Evolutionary conservation across 2,329 filamentous ascomycete species (phyloP).

Genomic region (Cyphellophora europaea): DNA sequence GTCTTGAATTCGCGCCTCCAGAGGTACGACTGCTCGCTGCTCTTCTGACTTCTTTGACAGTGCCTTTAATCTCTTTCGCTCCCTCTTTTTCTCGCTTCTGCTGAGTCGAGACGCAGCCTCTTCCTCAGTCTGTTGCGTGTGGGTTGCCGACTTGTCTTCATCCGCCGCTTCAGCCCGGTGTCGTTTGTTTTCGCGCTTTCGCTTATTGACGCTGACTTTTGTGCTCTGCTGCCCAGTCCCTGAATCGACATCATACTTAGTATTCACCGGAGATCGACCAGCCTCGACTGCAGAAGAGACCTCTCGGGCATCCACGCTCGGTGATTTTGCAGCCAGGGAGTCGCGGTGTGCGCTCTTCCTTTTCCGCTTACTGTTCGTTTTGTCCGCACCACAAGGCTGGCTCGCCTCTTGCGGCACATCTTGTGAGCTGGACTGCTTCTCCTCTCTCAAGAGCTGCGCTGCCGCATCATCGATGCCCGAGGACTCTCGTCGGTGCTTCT

Average conservation of each 20-base stretch:
- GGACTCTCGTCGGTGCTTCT: conserved; percentile 5
- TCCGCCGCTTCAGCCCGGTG: neutral
- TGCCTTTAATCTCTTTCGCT: neutral
- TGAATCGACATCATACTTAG: too few relatives aligned
- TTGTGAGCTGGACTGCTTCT: neutral
- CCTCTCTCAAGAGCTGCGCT: neutral
- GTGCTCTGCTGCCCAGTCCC: too few relatives aligned
- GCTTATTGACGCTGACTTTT: too few relatives aligned
- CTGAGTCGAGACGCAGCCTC: too few relatives aligned
- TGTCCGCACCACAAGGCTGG: neutral
- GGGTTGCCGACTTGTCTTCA: neutral
- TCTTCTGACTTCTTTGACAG: neutral
- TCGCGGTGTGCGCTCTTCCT: conserved; percentile 12
- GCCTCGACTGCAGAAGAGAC: too few relatives aligned
- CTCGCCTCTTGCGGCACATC: neutral
- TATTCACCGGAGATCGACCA: too few relatives aligned
- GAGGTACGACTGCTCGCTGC: neutral
- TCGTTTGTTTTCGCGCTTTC: too few relatives aligned
- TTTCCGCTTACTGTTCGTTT: neutral
- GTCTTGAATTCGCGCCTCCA: neutral
- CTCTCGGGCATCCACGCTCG: neutral
- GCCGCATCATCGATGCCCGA: neutral
- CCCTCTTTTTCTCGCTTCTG: neutral
- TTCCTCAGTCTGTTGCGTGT: neutral
- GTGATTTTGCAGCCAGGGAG: neutral